Base-by-base conservation (phyloP, 1,284 basidiomycete genomes). In the Mycosarcoma mackinlayi region DNA sequence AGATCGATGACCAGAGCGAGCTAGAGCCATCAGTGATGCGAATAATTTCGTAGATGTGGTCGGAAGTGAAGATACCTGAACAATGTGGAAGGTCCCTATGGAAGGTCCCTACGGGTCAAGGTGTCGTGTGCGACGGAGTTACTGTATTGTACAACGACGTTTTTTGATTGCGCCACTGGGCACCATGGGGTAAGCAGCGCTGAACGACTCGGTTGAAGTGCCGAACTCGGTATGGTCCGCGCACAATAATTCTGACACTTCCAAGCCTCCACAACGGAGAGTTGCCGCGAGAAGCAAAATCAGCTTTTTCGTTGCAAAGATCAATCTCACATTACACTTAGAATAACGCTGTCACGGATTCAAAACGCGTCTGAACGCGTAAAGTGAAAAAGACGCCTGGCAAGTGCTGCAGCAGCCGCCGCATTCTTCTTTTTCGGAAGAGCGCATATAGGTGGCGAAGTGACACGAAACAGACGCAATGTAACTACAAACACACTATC, bases 301-400 rank as follows among this genome's bases (percentile, higher is more conserved):
- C n/a, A n/a, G n/a, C n/a, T n/a, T n/a, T n/a, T 24, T 33, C 41
- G 41, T 46, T 34, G 30, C 1, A 21, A 18, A 0, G 2, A 1
- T 13, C 7, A 19, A 39, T 63, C 60, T 56, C 31, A 63, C 60
- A 53, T 4, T n/a, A n/a, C n/a, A n/a, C n/a, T n/a, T n/a, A n/a
- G n/a, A n/a, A n/a, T n/a, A n/a, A n/a, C n/a, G n/a, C n/a, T 14
- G 39, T 44, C 49, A 49, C 44, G 46, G 35, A 10, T 6, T 25
- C 6, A 1, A 27, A 35, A 65, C 63, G 63, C 56, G 63, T 65
- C 42, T 14, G 16, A 31, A 65, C 63, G 63, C 63, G 63, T 66
- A 66, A 52, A 60, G 51, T 42, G 50, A 30, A 30, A 54, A 27
- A n/a, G n/a, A n/a, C n/a, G n/a, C n/a, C n/a, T n/a, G n/a, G n/a